Percentiles rank a stretch among this genome's conserved stretches.
Conservation (phyloP, 2,329 filamentous ascomycete species). For the Acephala macrosclerotiorum region DNA sequence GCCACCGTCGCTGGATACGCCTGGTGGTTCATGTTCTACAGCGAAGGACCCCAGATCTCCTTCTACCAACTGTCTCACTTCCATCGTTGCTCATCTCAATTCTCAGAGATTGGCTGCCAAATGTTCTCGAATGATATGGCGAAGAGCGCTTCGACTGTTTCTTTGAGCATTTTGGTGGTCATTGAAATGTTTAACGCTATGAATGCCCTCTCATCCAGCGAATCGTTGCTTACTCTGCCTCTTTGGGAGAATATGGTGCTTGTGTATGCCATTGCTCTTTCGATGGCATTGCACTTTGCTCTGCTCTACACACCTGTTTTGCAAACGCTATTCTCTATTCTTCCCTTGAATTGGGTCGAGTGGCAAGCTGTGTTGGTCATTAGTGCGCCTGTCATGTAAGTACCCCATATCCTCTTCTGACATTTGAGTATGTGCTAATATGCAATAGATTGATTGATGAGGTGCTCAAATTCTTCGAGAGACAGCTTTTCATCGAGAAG, state of each 20-base stretch:
- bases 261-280: constrained; percentile 90
- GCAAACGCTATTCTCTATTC: constrained; percentile 87
- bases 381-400: constrained; percentile 92
- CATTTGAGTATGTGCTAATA: constrained; percentile 25
- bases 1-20: constrained; percentile 97
- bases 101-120: constrained; percentile 87
- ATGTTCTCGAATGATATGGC: constrained; percentile 91
- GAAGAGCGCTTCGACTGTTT: constrained; percentile 91
- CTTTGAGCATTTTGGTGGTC: constrained; percentile 89
- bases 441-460: constrained; percentile 69
- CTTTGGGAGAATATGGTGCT: constrained; percentile 99
- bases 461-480: constrained; percentile 68
- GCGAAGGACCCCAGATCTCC: constrained; percentile 85
- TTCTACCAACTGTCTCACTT: constrained; percentile 92
- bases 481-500: constrained; percentile 54
- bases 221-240: constrained; percentile 90
- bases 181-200: constrained; percentile 99
- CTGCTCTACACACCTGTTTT: constrained; percentile 92
- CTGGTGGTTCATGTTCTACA: constrained; percentile 99
- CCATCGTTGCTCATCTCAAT: constrained; percentile 87
- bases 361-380: constrained; percentile 92
- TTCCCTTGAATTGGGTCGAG: constrained; percentile 84
- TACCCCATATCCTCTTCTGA: constrained; percentile 37
- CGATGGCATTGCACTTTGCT: constrained; percentile 94
- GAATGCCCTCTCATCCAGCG: constrained; percentile 95